Evolutionary conservation across 768 basidiomycete species (phyloP), one percentile per base, ranked within the genome.

Genomic region (Pulveroboletus sp.): DNA sequence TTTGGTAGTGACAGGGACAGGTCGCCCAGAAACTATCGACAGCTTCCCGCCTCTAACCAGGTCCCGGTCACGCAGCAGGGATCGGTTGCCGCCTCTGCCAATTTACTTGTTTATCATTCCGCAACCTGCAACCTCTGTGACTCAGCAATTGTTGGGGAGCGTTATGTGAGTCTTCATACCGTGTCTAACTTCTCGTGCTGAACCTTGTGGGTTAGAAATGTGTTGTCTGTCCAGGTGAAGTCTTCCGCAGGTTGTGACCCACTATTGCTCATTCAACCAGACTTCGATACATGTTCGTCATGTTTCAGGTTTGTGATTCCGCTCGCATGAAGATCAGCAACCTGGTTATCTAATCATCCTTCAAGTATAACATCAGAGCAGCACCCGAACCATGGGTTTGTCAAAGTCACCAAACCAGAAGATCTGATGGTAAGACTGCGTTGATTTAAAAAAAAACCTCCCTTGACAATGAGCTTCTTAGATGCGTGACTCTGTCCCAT

Each of bases 41-140:
- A 42, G 4, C 44, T 11, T 31, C 54, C 55, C 18, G 39, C 31
- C 12, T 45, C 49, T 30, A 48, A 15, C 27, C 47, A 43, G 24
- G 17, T 15, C 5, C 36, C 45, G 11, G 38, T 37, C 17, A 8
- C 27, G 24, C 42, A 2, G 37, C 50, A 46, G 5, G 33, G 27
- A 15, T 18, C 42, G 37, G 18, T 8, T 44, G 7, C 4, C 9
- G 39, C 18, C 14, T 14, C 31, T 45, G 44, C n/a, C 4, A 38
- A 50, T 39, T 28, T 47, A 38, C 69, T 65, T 24, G 71, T 70
- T n/a, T 58, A 69, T 26, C 91, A 93, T 62, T 63, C 68, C 52
- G 88, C 89, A 6, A 76, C 66, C 9, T 94, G 92, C 69, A 79
- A 93, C 63, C 62, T 92, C 24, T 94, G 92, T 58, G 82, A 86